Evolutionary conservation across 805 yeast species (phyloP), one percentile per base, ranked within the genome.

Genomic region (Cyberlindnera saturnus): DNA sequence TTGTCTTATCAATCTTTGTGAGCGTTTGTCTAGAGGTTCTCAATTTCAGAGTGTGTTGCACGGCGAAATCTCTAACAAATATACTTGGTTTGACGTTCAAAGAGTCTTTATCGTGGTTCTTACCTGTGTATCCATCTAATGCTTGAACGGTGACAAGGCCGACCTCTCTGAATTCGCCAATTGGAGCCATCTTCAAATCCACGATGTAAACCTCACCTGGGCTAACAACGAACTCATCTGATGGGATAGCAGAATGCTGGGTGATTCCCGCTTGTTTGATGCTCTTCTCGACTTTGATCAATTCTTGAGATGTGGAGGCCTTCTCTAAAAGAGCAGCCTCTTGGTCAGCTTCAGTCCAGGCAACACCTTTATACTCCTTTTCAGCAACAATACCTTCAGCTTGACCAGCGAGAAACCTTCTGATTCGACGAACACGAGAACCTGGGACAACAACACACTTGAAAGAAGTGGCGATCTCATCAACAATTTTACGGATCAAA

Each of bases 321-420:
- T 66, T 70, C 46, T 61, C 62, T 44, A 82, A 66, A 45, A 85
- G 68, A 19, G 61, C 59, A 32, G 71, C 70, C 66, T 86, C 95
- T 66, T 85, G 93, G 63, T 85, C 85, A 32, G 81, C 72, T 66
- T 86, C 95, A 42, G 83, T 75, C 95, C 95, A 86, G 23, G 76
- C 84, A 42, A 90, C 95, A 60, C 96, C 96, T 65, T 91, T 90
- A 67, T 85, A 86, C 52, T 87, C 96, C 59, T 81, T 77, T 69
- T 91, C 99, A 32, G 90, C 91, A 50, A 89, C 93, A 43, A 89
- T 71, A 61, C 89, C 93, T 60, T 88, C 95, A 46, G 90, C 82
- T 71, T 93, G 99, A 42, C 99, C 99, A 33, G 96, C 95, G 59
- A 93, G 77, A 57, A 91, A 93, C 60, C 98, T 79, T 70, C 96